phyloP scores from a whole-genome alignment of 192 early-diverging fungal genomes.

The Backusella tuberculispora region DNA sequence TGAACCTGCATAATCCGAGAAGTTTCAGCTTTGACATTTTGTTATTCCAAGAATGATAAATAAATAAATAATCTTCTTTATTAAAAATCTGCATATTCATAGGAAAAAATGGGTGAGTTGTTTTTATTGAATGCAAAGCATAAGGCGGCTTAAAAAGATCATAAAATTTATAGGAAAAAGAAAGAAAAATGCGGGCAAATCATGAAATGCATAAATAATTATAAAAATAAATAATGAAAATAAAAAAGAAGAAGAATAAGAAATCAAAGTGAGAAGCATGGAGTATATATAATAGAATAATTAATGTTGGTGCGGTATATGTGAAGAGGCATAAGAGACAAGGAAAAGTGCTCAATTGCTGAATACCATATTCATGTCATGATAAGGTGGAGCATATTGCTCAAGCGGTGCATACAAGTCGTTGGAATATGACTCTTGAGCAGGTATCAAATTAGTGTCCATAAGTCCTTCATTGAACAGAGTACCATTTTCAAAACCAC shows the following conservation, averaged over 20 bases:
- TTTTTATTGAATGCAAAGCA: slow-evolving; percentile 18
- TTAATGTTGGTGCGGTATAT: slow-evolving; percentile 14
- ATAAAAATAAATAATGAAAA: not conserved
- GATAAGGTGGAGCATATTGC: not conserved
- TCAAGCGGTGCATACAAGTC: not conserved
- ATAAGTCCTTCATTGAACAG: not conserved
- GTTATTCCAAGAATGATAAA: slow-evolving; percentile 9
- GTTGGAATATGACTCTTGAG: not conserved
- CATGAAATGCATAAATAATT: slow-evolving; percentile 16
- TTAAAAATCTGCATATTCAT: slow-evolving; percentile 18
- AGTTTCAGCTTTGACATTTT: slow-evolving; percentile 16
- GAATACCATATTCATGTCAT: slow-evolving; percentile 10
- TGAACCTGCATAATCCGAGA: slow-evolving; percentile 10
- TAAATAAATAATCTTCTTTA: slow-evolving; percentile 18
- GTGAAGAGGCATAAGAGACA: slow-evolving; percentile 1
- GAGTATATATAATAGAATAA: slow-evolving; percentile 1
- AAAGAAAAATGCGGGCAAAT: slow-evolving; percentile 5
- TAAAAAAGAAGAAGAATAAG: slow-evolving; percentile 1
- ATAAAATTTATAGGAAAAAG: not conserved
- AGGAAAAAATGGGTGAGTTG: slow-evolving; percentile 1
- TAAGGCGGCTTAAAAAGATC: slow-evolving; percentile 15
- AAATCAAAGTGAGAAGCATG: slow-evolving; percentile 13
- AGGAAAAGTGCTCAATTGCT: not conserved
- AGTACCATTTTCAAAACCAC: not conserved
- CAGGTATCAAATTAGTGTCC: not conserved